Base-by-base conservation (phyloP, 2,329 filamentous ascomycete genomes). In the Pseudovirgaria hyperparasitica region DNA sequence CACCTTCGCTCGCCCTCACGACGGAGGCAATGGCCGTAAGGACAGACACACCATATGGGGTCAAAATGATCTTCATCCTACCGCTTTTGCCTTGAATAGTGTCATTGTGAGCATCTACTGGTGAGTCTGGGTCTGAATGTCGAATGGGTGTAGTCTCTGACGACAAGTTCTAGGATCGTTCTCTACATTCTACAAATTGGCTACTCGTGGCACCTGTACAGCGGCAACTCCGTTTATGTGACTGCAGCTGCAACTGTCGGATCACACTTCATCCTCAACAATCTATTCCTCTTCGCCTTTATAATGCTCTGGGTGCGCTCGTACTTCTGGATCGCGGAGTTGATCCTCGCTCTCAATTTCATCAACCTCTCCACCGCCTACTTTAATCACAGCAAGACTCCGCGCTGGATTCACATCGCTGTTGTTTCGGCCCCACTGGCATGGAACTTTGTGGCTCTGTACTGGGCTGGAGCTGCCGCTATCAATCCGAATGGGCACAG, bases 401-500 rank as follows among this genome's bases (percentile, higher is more conserved):
- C 80, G 4, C 67, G 74, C 33, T 72, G 80, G 43, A 81, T 92
- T 40, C 84, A 92, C 54, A 60, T 75, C 8, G 72, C 82, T 5
- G 74, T 75, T 23, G 72, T 85, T 13, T 76, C 78, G 10, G 81
- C 75, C 0, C 85, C 85, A 5, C 63, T 92, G 40, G 81, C 78
- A 2, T 93, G 82, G 81, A 85, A 78, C 9, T 81, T 90, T 46
- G 74, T 87, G 9, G 79, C 81, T 16, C 65, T 93, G 28, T 87
- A 86, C 63, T 92, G 82, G 82, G 82, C 84, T 41, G 85, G 85
- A 6, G 82, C 85, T 12, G 75, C 86, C 25, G 80, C 81, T 48
- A 70, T 87, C 14, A 30, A 22, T 12, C 11, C 9, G n/a, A 64
- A 82, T 46, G 67, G 73, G 6, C 59, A 75, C 31, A 68, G 61